Evolutionary conservation across 306 rosid species (phyloP).

Genomic region (Prinsepia uniflora): DNA sequence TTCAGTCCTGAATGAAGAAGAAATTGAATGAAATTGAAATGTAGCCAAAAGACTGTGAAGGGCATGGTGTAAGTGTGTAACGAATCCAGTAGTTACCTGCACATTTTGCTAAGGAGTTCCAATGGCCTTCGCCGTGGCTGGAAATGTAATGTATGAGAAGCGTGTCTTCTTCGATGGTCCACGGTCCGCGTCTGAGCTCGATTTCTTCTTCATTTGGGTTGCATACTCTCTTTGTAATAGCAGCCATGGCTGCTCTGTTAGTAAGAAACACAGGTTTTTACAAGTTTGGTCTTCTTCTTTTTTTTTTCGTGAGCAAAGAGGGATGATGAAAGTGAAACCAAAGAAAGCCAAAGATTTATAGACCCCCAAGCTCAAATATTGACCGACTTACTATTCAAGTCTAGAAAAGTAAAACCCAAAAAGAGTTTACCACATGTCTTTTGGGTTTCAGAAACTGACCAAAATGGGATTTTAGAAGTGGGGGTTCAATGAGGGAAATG

Average conservation of each 20-base stretch:
- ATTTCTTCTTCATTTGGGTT: constrained; percentile 40
- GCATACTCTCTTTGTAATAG: constrained; percentile 31
- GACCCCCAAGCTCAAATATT: constrained; percentile 18
- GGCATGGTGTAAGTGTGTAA: no score
- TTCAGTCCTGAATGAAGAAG: constrained; percentile 55
- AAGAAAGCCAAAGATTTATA: constrained; percentile 26
- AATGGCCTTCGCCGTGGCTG: constrained; percentile 89
- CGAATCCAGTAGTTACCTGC: constrained; percentile 46
- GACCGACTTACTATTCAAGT: background rate
- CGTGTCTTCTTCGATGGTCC: constrained; percentile 96
- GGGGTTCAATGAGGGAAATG: constrained; percentile 27
- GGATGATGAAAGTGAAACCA: constrained; percentile 24
- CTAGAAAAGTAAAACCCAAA: constrained; percentile 22
- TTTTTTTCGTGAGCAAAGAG: background rate
- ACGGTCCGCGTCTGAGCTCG: constrained; percentile 82
- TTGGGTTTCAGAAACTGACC: constrained; percentile 21
- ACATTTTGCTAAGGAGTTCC: constrained; percentile 81
- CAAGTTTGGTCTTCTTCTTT: background rate
- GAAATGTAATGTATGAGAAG: constrained; percentile 75
- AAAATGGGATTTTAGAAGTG: constrained; percentile 36
- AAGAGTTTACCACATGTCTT: constrained; percentile 31
- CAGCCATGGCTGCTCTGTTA: constrained; percentile 46
- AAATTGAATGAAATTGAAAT: background rate
- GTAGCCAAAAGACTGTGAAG: background rate
- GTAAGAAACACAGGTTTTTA: background rate